These are phyloP conservation scores for Komagataella pseudopastoris DNA, from an alignment of 805 yeast genomes.

Conservation along the genomic window DNA sequence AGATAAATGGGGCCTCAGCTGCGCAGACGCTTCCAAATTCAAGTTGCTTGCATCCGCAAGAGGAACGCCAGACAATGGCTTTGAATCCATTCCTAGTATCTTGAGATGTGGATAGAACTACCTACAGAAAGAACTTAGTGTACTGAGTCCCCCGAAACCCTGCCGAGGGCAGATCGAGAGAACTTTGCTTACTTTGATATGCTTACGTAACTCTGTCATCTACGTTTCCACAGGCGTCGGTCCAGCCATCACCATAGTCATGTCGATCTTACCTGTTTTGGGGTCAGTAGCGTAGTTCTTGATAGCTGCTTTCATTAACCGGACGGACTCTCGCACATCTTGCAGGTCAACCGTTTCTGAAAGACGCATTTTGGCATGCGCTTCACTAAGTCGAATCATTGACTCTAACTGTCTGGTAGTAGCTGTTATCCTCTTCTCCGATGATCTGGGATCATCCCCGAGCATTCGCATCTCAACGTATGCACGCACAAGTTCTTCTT, in stretches of 20 bases:
- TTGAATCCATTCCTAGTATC: neutral
- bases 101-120: neutral
- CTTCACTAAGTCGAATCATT: conserved; percentile 89
- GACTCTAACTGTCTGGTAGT: conserved; percentile 95
- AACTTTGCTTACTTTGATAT: neutral
- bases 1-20: neutral
- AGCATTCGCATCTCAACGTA: conserved; percentile 90
- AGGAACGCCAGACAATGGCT: neutral
- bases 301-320: conserved; percentile 85
- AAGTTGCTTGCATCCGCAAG: neutral
- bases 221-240: conserved; percentile 65
- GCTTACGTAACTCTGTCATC: neutral
- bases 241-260: conserved; percentile 96
- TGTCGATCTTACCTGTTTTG: conserved; percentile 88
- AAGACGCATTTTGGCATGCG: conserved; percentile 94
- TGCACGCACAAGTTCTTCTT: conserved; percentile 69
- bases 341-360: conserved; percentile 53
- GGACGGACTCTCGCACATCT: conserved; percentile 89
- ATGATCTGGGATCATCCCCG: conserved; percentile 80
- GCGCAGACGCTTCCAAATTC: neutral
- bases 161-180: neutral
- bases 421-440: conserved; percentile 91
- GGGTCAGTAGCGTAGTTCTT: conserved; percentile 99
- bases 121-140: neutral
- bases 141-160: neutral